Base-by-base conservation (phyloP, 352 stramenopile genomes). In the Albugo candida region DNA sequence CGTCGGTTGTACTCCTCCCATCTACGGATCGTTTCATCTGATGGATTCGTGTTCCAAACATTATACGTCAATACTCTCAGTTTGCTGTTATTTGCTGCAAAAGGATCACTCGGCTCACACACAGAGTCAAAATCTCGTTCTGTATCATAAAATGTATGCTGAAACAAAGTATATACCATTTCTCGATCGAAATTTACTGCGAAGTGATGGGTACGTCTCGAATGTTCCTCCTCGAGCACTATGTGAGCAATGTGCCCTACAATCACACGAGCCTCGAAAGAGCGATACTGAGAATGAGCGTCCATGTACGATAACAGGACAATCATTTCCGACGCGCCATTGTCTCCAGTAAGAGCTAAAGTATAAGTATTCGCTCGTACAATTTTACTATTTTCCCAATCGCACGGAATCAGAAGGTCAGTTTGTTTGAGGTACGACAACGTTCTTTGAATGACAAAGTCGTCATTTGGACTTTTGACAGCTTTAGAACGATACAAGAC, bases 21-120 rank as follows among this genome's bases (percentile, higher is more conserved):
- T 11, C 81, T 71, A 21, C 60, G 58, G 6, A 47, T 31, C 40
- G 55, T 47, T 20, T 81, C 63, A 0, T 53, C 62, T 0, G 75
- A 77, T 3, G 81, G 81, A 46, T 92, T 93, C 11, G 78, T 91
- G 59, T 91, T 92, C 81, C 81, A 93, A 12, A 92, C 68, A 38
- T 93, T 93, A 63, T 84, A 93, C 39, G 78, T 81, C 31, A 89
- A 54, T 27, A 92, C 88, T 17, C 75, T 64, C 12, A 75, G 74
- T 0, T 48, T 57, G 8, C 24, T 31, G 3, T 31, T 3, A 31
- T 31, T 31, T 31, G 24, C 8, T 8, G 34, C 46, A n/a, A 5
- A 21, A 27, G 42, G 8, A 21, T 31, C 24, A 31, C 24, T 31
- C 24, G 38, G 3, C 38, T 43, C 20, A 19, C 17, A 43, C 38